Base-by-base conservation (phyloP, 225 moss, liverwort and hornwort genomes). In the Marchantia polymorpha region DNA sequence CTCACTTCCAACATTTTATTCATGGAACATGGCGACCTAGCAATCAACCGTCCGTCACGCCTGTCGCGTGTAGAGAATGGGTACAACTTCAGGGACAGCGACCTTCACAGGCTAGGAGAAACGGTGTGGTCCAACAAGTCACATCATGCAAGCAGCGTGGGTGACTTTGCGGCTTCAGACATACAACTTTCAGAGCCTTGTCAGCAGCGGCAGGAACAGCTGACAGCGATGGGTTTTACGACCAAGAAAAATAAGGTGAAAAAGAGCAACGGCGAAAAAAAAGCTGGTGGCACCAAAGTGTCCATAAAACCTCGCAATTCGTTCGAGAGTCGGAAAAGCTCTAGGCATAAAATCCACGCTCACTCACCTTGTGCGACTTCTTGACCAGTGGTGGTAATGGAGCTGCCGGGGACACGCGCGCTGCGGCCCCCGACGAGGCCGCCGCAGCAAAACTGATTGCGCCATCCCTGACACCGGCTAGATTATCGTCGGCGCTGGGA, bases 321-420 rank as follows among this genome's bases (percentile, higher is more conserved):
- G 22, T 23, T 22, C n/a, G 0, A 7, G 3, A 61, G 4, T 58
- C 56, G n/a, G 61, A 61, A 13, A 67, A 2, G 4, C 70, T 16
- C 29, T 22, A 7, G 15, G 15, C n/a, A 64, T 14, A 47, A 22
- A 27, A 50, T 52, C 52, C 4, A 50, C 23, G 63, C 8, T 11
- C n/a, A 83, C 82, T 46, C 86, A 95, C 94, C 92, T 93, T 93
- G 73, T 90, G 89, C 29, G 93, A 90, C 81, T 92, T 95, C 84
- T 92, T 93, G 75, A 86, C 90, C 85, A 90, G 91, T 52, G 93
- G 86, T 46, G 88, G 85, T 80, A 84, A 74, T 69, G 87, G 81
- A 50, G 89, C 79, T 14, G 69, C 72, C 19, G 50, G 20, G 25
- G 74, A 55, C 78, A 70, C 54, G 20, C 82, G 79, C 19, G 64